Evolutionary conservation across 805 yeast species (phyloP).

Genomic region (Nakazawaea siamensis): DNA sequence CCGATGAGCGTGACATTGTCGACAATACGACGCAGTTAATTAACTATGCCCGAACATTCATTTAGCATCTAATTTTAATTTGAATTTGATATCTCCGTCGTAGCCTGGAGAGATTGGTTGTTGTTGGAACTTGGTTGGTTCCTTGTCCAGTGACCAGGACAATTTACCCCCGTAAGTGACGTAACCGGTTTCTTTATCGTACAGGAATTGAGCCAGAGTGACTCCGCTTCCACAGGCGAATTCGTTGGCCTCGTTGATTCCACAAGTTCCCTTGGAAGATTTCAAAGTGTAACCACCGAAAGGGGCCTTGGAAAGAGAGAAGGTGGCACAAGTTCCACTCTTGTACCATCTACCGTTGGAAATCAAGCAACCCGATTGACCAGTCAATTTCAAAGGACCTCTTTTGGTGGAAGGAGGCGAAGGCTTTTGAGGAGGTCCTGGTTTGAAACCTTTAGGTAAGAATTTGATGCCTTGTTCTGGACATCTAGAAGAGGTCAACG

Average conservation of each 20-base stretch:
- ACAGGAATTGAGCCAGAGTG: conserved; percentile 50
- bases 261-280: conserved; percentile 73
- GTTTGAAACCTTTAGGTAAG: conserved; percentile 47
- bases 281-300: conserved; percentile 68
- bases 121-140: conserved; percentile 38
- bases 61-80: conserved; percentile 8
- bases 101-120: conserved; percentile 38
- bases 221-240: conserved; percentile 22
- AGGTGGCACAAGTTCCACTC: conserved; percentile 82
- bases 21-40: no score
- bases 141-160: conserved; percentile 48
- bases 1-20: no score
- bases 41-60: no score
- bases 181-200: conserved; percentile 32
- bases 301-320: conserved; percentile 43
- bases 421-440: conserved; percentile 18
- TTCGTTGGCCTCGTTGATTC: conserved; percentile 25
- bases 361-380: conserved; percentile 68
- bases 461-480: conserved; percentile 62
- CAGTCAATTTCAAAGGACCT: conserved; percentile 44
- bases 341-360: conserved; percentile 81
- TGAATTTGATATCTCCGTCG: conserved; percentile 20
- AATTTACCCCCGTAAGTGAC: conserved; percentile 56
- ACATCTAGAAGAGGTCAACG: conserved; percentile 47
- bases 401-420: conserved; percentile 24